phyloP scores from a whole-genome alignment of 2,329 filamentous ascomycete species.

The Trichoderma cornu-damae region DNA sequence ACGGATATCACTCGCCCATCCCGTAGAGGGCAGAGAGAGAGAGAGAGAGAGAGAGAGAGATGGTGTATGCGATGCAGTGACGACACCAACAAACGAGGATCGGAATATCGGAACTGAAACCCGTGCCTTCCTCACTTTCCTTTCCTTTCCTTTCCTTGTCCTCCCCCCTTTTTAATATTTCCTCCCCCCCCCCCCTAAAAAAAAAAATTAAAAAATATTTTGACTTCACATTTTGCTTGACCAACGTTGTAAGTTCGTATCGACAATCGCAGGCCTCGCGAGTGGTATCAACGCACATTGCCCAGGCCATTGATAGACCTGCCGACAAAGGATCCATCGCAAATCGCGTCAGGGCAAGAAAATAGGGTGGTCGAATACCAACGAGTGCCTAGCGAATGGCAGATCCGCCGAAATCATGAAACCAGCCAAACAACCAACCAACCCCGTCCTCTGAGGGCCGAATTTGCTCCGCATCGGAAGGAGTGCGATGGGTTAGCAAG shows the following conservation, averaged over 20 bases:
- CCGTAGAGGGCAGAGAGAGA: too few species aligned
- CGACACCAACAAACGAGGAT: neutral
- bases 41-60: neutral
- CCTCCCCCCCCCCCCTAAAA: too few species aligned
- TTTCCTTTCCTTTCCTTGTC: neutral
- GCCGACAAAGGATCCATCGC: too few species aligned
- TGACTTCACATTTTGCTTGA: neutral
- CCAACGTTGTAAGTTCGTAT: neutral
- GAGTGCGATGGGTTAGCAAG: too few species aligned
- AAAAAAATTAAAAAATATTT: too few species aligned
- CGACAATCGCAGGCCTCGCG: neutral
- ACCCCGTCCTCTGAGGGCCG: constrained; percentile 26
- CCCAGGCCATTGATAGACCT: too few species aligned
- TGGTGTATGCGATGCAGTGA: neutral
- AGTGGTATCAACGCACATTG: too few species aligned
- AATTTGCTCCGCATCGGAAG: too few species aligned
- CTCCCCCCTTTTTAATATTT: neutral
- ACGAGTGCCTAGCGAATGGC: too few species aligned
- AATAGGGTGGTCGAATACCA: constrained; percentile 21
- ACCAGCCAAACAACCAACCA: constrained; percentile 16
- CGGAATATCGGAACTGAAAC: neutral
- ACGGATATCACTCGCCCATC: too few species aligned
- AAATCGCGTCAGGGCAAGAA: constrained; percentile 23
- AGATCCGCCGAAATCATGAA: neutral
- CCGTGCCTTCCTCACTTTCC: neutral